Conservation (phyloP, 2,329 filamentous ascomycete species). For the Xylariaceae sp. region DNA sequence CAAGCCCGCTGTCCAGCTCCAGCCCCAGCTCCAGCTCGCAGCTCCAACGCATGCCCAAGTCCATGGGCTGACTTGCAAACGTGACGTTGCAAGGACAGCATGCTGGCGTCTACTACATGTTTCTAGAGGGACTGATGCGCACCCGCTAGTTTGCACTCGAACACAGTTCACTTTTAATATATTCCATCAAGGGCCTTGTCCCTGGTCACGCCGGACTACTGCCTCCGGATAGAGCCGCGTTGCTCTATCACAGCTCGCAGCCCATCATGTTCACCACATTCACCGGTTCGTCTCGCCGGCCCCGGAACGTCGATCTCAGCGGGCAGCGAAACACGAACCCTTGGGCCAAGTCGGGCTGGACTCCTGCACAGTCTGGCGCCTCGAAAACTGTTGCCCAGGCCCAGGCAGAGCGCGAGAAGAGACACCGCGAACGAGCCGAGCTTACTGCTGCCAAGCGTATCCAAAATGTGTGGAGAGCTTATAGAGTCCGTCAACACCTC, state of each 20-base stretch:
- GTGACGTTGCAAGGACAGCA: constrained; percentile 7
- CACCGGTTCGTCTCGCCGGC: constrained; percentile 77
- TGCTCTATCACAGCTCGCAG: not conserved
- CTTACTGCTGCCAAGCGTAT: constrained; percentile 68
- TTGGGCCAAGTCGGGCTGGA: constrained; percentile 61
- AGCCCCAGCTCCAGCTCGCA: not conserved
- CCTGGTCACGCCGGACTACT: not conserved
- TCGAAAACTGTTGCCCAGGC: constrained; percentile 78
- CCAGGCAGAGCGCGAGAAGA: constrained; percentile 74
- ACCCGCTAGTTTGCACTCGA: not conserved
- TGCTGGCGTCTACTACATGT: constrained; percentile 4
- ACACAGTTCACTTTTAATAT: not conserved
- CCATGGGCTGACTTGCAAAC: not conserved
- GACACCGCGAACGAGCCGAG: constrained; percentile 75
- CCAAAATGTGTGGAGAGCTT: constrained; percentile 78
- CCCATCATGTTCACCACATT: constrained; percentile 81
- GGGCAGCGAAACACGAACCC: constrained; percentile 71
- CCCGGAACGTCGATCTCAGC: constrained; percentile 89
- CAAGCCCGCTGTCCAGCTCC: constrained; percentile 5
- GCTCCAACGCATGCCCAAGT: not conserved
- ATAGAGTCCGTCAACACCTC: constrained; percentile 55
- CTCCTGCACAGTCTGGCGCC: constrained; percentile 54
- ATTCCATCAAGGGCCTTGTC: not conserved
- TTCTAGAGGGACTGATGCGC: constrained; percentile 5
- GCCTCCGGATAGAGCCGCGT: not conserved